Evolutionary conservation across 1,284 basidiomycete species (phyloP), one percentile per base, ranked within the genome.

Genomic region (Tranzscheliella williamsii): DNA sequence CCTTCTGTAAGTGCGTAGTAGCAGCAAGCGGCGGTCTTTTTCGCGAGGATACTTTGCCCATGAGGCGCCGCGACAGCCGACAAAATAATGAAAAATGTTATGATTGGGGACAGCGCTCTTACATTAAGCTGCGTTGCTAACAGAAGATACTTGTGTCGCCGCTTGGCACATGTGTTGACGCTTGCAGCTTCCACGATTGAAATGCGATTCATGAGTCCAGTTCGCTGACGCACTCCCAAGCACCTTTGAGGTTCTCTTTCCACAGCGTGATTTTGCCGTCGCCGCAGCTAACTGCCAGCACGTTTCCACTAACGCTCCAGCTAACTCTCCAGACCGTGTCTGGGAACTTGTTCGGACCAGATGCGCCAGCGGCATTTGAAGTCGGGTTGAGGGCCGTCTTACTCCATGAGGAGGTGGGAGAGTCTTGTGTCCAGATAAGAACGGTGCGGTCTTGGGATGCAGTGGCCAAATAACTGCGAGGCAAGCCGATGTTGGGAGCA

Each of bases 251-350:
- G 77, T 90, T 94, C 81, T 98, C 94, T 81, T 98, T 98, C 94
- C 93, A 98, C 43, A 98, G 81, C 12, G 89, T 92, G 23, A 98
- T 92, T 80, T 96, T 96, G 21, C 95, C 94, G 78, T 98, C 95
- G 13, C 93, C 94, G 79, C 92, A 95, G 78, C 91, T 94, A 30
- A 97, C 95, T 0, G 94, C 93, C 37, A 98, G 83, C 44, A 98
- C 86, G 74, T 97, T 97, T 17, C 95, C 94, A 3, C 92, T 91
- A 36, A 97, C 83, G 69, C 90, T 93, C 94, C 94, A 97, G 47
- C 89, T 91, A 24, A 96, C 91, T 26, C 92, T 86, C 94, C 94
- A 98, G 16, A 97, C 92, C 4, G 73, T 73, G 42, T 73, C 73
- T 4, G 72, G 60, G 54, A 76, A 76, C 54, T 73, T 73, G 57